Conservation (phyloP, 306 rosid genomes). For the Begonia masoniana region DNA sequence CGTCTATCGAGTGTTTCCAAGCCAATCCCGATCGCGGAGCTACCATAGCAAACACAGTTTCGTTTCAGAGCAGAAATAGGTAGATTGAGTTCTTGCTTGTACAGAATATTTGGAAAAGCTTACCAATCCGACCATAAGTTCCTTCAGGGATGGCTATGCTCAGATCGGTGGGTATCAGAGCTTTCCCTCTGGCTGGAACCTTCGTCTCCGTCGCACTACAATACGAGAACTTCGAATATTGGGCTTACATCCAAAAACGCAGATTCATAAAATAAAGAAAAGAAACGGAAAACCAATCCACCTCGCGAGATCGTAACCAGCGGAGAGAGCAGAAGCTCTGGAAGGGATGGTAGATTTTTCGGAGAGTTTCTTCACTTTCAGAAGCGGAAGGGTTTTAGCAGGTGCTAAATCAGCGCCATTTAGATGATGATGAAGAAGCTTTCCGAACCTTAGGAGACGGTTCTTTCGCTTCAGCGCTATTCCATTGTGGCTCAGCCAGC, state of each 20-base stretch:
- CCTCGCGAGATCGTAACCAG: slow-evolving; percentile 77
- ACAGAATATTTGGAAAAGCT: background rate
- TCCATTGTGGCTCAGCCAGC: no score
- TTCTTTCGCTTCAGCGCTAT: no score
- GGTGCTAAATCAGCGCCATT: no score
- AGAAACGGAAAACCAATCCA: background rate
- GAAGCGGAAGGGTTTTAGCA: slow-evolving; percentile 5
- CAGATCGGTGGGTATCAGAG: slow-evolving; percentile 60
- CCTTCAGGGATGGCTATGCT: slow-evolving; percentile 59
- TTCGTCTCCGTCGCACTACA: slow-evolving; percentile 38
- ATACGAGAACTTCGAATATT: background rate
- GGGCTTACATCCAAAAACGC: background rate
- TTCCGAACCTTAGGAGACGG: no score
- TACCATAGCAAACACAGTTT: slow-evolving; percentile 10
- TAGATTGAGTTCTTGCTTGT: background rate
- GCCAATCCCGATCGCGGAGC: slow-evolving; percentile 22
- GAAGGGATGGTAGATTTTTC: slow-evolving; percentile 61
- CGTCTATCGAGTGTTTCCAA: slow-evolving; percentile 59
- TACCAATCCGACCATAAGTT: slow-evolving; percentile 74
- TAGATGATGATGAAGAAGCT: no score
- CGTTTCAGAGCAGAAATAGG: slow-evolving; percentile 28
- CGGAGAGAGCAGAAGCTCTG: slow-evolving; percentile 65
- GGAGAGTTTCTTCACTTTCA: slow-evolving; percentile 63
- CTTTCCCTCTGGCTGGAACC: slow-evolving; percentile 73
- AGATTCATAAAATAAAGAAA: background rate